phyloP scores from a whole-genome alignment of 176 grass and related monocot species.

The Alloteropsis semialata region DNA sequence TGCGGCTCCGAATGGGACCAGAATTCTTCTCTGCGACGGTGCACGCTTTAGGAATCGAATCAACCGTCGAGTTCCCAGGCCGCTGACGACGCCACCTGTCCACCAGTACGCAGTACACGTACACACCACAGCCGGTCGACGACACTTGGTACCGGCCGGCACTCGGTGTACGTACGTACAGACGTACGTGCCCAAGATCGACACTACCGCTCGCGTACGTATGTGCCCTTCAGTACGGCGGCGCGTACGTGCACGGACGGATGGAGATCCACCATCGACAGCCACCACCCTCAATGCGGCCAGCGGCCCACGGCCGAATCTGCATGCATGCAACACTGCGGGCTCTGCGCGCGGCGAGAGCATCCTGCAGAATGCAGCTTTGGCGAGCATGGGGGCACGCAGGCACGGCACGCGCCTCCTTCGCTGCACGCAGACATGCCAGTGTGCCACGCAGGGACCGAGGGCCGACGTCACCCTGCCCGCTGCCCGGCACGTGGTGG shows the following conservation, averaged over 20 bases:
- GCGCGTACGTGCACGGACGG: background rate
- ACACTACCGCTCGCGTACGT: background rate
- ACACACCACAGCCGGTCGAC: background rate
- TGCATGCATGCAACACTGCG: background rate
- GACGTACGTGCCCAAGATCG: too few relatives aligned
- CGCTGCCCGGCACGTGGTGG: slow-evolving; percentile 6
- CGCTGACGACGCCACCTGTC: too few relatives aligned
- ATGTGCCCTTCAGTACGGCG: background rate
- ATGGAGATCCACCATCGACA: too few relatives aligned
- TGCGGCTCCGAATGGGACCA: background rate
- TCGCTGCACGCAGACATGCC: background rate
- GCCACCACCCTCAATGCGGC: too few relatives aligned
- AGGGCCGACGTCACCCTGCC: background rate
- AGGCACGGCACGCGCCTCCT: background rate
- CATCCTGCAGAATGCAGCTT: slow-evolving; percentile 2
- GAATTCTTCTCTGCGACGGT: background rate
- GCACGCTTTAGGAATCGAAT: background rate
- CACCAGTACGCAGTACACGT: background rate
- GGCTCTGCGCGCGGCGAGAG: background rate
- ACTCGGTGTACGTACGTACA: too few relatives aligned
- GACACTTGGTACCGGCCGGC: too few relatives aligned
- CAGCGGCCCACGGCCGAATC: background rate
- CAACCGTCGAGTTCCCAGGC: background rate
- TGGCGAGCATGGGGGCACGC: background rate
- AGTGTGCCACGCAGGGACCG: background rate